Conservation (phyloP, 129 eudicot species). For the Saussurea involucrata region DNA sequence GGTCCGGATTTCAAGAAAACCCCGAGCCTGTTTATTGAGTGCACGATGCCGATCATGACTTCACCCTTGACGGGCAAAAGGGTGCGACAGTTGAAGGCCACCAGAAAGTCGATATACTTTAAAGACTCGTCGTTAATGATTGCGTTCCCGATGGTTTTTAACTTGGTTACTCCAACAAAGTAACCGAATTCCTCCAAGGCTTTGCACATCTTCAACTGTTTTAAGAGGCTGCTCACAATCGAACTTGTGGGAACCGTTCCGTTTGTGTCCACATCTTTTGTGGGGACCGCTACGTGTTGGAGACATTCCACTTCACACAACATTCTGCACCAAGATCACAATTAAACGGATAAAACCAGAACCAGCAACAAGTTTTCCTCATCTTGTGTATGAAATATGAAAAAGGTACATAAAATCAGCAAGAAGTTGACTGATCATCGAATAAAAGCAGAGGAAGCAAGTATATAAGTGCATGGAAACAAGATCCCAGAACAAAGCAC, state of each 20-base stretch:
- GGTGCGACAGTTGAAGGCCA: constrained; percentile 48
- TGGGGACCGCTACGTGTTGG: constrained; percentile 25
- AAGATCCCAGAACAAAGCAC: no score
- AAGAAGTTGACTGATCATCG: no score
- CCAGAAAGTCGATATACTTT: constrained; percentile 28
- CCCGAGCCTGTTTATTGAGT: constrained; percentile 22
- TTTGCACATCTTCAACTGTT: constrained; percentile 32
- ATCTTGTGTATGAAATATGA: no score
- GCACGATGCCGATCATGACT: constrained; percentile 57
- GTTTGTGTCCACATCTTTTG: constrained; percentile 24
- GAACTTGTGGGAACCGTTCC: constrained; percentile 30
- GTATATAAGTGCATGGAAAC: no score
- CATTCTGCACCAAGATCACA: constrained; percentile 38
- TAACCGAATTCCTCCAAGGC: constrained; percentile 48
- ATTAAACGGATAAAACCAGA: background rate
- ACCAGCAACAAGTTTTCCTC: background rate
- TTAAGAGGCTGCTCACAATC: constrained; percentile 37
- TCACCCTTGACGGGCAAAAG: constrained; percentile 59
- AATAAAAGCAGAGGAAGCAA: no score
- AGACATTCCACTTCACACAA: constrained; percentile 34
- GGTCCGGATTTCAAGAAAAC: constrained; percentile 68
- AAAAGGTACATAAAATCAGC: no score
- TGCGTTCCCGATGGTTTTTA: constrained; percentile 47
- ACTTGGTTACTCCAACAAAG: constrained; percentile 60
- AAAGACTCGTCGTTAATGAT: constrained; percentile 3